Evolutionary conservation across 1,139 yeast genomes (phyloP), one percentile per base, ranked within the genome.

Genomic region (Pichia sp.): DNA sequence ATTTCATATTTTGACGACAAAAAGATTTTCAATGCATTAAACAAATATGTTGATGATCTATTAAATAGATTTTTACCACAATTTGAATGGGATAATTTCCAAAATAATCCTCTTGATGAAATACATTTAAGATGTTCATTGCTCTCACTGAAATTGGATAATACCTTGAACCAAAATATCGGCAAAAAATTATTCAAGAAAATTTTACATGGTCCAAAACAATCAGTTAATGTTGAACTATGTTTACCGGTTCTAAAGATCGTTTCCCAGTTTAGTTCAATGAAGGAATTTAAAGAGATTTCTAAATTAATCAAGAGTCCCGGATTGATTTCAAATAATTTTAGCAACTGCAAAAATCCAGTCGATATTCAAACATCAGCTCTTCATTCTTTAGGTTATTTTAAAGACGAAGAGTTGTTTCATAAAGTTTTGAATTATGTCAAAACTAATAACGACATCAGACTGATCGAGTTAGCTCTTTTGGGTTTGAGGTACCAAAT

Each of bases 221-320:
- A 67, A 32, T 59, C 71, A 0, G 65, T 78, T 8, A 85, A 86
- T 2, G 64, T 64, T 44, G 76, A 73, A 50, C 49, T 81, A 23
- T 54, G 72, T 5, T 56, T 59, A 2, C 60, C 71, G 8, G 54
- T 65, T 2, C 62, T 71, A 32, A 60, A 66, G 5, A 54, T 60
- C 35, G 59, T 66, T 36, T 66, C 59, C 41, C 55, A 61, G 41
- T 31, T 11, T 31, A 8, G 10, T 8, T 58, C 64, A 28, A 64
- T 68, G 44, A 73, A 75, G 50, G 79, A 75, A 37, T 81, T 79
- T 67, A 80, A 80, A 57, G 78, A 74, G 52, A 61, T 79, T 3
- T 62, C 72, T 37, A 75, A 73, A 37, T 58, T 79, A 27, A 73
- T 73, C 8, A 76, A 77, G 48, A 71, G 71, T 49, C 68, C 81